Evolutionary conservation across 345 rosid species (phyloP), one percentile per base, ranked within the genome.

Genomic region (Euphorbia peplus): DNA sequence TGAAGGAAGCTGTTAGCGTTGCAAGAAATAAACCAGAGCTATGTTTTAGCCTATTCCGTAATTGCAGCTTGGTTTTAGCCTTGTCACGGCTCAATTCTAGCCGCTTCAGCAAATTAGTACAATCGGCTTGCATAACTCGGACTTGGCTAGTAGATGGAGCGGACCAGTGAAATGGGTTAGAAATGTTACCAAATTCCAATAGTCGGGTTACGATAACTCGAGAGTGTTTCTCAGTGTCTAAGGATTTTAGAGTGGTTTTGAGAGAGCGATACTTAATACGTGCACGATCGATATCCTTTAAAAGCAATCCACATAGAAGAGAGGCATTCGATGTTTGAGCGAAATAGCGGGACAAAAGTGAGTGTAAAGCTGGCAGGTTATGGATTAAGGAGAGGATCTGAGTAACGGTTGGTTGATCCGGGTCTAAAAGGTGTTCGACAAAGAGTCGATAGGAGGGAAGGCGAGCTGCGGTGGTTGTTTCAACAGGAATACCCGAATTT

Each of bases 401-500:
- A 10, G 57, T 59, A 4, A 83, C 73, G 0, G 82, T 73, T 41
- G 81, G 60, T 60, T 84, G 87, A 42, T 83, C 87, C 21, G 95
- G 96, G 48, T 92, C 98, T 64, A 88, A 25, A 26, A 92, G 91
- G 35, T 86, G 76, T 51, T 90, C 87, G 0, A 86, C 85, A 21
- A 88, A 87, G 67, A 92, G 87, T 4, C 96, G 84, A 57, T 90
- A 92, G 3, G 95, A 90, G 6, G 90, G 69, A 52, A 92, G 95
- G 5, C 93, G 91, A 63, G 81, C 89, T 13, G 93, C 85, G 2
- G 91, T 73, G 63, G 88, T 78, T 8, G 87, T 82, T 26, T 79
- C 86, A 12, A 70, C 48, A 0, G 82, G 76, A 41, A 64, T 67
- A 15, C 65, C 79, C 18, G 73, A 63, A 29, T 47, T 42, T 3